Evolutionary conservation across 2,329 filamentous ascomycete genomes (phyloP), one percentile per base, ranked within the genome.

Genomic region (Clonostachys rosea): DNA sequence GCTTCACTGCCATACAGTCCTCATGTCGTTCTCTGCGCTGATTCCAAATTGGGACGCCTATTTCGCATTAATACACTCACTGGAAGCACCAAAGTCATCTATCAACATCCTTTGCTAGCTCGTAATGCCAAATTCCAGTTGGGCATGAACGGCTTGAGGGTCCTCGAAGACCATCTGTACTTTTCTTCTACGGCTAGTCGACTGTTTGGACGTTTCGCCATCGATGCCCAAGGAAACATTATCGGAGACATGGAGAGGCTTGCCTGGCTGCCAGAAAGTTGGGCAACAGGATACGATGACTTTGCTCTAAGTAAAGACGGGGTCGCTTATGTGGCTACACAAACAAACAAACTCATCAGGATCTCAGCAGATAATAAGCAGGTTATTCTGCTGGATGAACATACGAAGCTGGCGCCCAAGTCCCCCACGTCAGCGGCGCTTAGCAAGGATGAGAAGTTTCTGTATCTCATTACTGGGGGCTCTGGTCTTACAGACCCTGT

Each of bases 131-230:
- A 36, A 10, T n/a, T n/a, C 34, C 47, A 49, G 34, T 36, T 56
- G 6, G 56, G 53, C 7, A 46, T 56, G 40, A 54, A 58, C 34
- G 53, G 54, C 16, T 40, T 58, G 36, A 46, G 49, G 33, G 40
- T 50, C 34, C 34, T 45, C 18, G 33, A 41, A 6, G 48, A 45
- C 2, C 54, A 54, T 45, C 24, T 59, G n/a, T 59, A 59, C 49
- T 47, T 55, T 17, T 54, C 50, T 16, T 52, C 51, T 34, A 49
- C 52, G 24, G 49, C 43, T 18, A 36, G 43, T 16, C 43, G 41
- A n/a, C 41, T 51, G 16, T 42, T 51, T 17, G 50, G 34, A 14
- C 46, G 52, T 4, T 34, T 52, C 35, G 18, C 16, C 36, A 47
- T 56, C 16, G 43, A 52, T 16, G 20, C 36, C 4, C 2, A 13